Evolutionary conservation across 768 basidiomycete genomes (phyloP).

Genomic region (Mycena latifolia): DNA sequence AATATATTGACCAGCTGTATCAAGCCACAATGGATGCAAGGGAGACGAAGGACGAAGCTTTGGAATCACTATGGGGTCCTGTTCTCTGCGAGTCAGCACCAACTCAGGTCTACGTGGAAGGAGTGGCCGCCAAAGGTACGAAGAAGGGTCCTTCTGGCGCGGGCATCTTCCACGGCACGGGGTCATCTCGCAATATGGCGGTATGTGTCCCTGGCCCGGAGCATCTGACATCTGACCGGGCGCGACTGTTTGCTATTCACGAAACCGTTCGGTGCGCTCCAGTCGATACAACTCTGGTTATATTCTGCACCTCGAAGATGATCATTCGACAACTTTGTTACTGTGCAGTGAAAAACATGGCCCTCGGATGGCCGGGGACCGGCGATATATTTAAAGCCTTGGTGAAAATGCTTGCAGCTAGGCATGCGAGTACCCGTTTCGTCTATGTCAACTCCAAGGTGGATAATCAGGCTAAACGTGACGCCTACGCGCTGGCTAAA

Average conservation of each 20-base stretch:
- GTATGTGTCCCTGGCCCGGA: not conserved
- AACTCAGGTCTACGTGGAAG: slow-evolving; percentile 3
- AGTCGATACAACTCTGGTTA: not conserved
- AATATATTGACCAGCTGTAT: not conserved
- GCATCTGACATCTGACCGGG: not conserved
- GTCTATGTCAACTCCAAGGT: not conserved
- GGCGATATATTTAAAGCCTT: not conserved
- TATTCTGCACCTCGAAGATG: slow-evolving; percentile 8
- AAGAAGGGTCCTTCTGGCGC: not conserved
- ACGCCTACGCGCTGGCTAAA: not conserved
- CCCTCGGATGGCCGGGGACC: slow-evolving; percentile 11
- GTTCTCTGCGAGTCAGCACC: not conserved
- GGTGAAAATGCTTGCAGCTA: not conserved
- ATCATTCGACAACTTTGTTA: slow-evolving; percentile 14
- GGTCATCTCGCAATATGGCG: not conserved
- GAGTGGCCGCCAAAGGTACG: not conserved
- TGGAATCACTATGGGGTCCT: slow-evolving; percentile 11
- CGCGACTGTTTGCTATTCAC: slow-evolving; percentile 4
- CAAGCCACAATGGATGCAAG: slow-evolving; percentile 1
- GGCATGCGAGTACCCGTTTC: slow-evolving; percentile 1
- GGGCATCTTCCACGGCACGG: not conserved
- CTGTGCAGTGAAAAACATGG: not conserved
- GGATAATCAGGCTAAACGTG: slow-evolving; percentile 1
- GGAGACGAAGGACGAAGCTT: slow-evolving; percentile 1
- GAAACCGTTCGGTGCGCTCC: not conserved